phyloP scores from a whole-genome alignment of 1,284 basidiomycete species.

The Boletus hoseneyae region DNA sequence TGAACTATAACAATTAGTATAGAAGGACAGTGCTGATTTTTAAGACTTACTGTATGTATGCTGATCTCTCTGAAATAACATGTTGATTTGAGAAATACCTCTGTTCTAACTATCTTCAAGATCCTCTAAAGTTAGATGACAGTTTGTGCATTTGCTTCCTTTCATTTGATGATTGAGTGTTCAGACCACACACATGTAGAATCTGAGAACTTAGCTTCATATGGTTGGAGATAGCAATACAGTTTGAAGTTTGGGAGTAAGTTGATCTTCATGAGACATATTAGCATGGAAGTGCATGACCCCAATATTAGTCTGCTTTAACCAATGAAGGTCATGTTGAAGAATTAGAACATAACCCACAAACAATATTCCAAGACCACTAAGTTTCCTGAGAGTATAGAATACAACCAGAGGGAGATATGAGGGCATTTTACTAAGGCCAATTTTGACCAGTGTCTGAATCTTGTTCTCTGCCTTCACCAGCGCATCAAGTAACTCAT shows the following conservation, averaged over 20 bases:
- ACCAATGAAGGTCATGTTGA: conserved; percentile 96
- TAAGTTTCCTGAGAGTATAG: conserved; percentile 94
- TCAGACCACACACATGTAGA: conserved; percentile 99
- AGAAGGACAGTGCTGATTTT: conserved; percentile 39
- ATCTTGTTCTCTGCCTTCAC: conserved; percentile 99
- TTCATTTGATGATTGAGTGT: conserved; percentile 99
- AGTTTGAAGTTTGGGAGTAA: conserved; percentile 97
- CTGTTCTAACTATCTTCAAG: conserved; percentile 98
- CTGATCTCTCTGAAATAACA: conserved; percentile 96
- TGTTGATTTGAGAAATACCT: conserved; percentile 97
- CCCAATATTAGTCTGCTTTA: conserved; percentile 96
- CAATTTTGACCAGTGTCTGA: conserved; percentile 99
- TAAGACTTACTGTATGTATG: conserved; percentile 78
- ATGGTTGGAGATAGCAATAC: conserved; percentile 97
- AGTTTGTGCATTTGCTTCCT: conserved; percentile 98
- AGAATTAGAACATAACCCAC: conserved; percentile 99
- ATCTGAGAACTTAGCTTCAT: conserved; percentile 99
- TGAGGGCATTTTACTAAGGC: conserved; percentile 98
- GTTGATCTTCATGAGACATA: conserved; percentile 92
- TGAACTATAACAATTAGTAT: no score
- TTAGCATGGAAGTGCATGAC: conserved; percentile 97
- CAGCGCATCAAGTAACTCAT: conserved; percentile 89
- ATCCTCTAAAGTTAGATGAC: conserved; percentile 94
- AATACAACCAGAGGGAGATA: conserved; percentile 97
- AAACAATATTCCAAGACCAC: conserved; percentile 97